A percentile compares a stretch with the other conserved stretches of the same genome.
These are phyloP conservation scores for Diaporthe helianthi DNA, from an alignment of 2,329 filamentous ascomycete genomes.

Conservation along the genomic window DNA sequence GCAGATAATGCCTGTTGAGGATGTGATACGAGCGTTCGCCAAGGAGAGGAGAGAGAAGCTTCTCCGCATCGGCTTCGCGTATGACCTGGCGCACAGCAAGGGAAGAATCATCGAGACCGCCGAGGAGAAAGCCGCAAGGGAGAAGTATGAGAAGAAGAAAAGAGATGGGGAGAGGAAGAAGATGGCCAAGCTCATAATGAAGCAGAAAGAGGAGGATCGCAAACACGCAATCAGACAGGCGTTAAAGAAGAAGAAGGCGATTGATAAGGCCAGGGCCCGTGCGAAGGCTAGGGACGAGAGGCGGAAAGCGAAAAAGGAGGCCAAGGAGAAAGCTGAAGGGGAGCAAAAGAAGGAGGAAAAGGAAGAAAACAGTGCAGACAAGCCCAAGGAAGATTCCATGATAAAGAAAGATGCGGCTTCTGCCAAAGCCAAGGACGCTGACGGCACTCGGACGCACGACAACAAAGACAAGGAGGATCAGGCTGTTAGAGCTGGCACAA, in stretches of 20 bases:
- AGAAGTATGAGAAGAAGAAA: slow-evolving; percentile 55
- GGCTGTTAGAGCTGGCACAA: slow-evolving; percentile 37
- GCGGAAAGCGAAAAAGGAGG: slow-evolving; percentile 42
- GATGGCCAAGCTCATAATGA: slow-evolving; percentile 51
- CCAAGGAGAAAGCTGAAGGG: slow-evolving; percentile 42
- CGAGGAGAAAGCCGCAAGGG: slow-evolving; percentile 56
- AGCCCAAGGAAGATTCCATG: not conserved
- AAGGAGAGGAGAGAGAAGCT: slow-evolving; percentile 63
- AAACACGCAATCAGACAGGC: slow-evolving; percentile 47
- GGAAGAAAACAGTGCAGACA: slow-evolving; percentile 25
- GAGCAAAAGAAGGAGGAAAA: slow-evolving; percentile 44
- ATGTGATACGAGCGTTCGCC: slow-evolving; percentile 62
- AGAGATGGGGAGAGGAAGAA: slow-evolving; percentile 58
- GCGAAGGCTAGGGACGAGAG: slow-evolving; percentile 47
- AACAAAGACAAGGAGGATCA: slow-evolving; percentile 44
- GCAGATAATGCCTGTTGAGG: slow-evolving; percentile 55
- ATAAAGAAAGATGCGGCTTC: not conserved
- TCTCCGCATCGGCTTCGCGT: slow-evolving; percentile 62
- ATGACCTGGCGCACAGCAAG: slow-evolving; percentile 67
- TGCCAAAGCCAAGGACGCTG: slow-evolving; percentile 16
- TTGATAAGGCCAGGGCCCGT: slow-evolving; percentile 35
- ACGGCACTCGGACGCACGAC: slow-evolving; percentile 30
- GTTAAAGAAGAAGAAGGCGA: slow-evolving; percentile 46
- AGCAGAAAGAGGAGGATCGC: slow-evolving; percentile 45
- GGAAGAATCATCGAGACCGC: slow-evolving; percentile 58